A percentile compares a stretch with the other conserved stretches of the same genome.
Evolutionary conservation across 352 stramenopile species (phyloP).

Genomic region (Globisporangium solare): DNA sequence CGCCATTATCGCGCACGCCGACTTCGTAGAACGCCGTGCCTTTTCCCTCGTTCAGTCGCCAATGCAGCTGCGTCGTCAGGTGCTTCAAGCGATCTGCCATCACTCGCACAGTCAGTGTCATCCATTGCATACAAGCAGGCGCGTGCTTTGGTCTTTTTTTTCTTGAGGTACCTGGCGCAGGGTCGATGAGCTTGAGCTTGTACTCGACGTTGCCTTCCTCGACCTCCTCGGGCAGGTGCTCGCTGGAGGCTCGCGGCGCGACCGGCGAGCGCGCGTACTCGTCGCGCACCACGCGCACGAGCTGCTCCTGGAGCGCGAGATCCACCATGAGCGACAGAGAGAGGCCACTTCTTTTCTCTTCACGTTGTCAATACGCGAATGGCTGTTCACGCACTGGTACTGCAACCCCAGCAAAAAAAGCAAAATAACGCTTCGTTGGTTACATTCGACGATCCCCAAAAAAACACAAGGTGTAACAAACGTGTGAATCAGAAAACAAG

Average conservation of each 20-base stretch:
- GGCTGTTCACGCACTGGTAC: too few relatives aligned
- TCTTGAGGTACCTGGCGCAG: slow-evolving; percentile 32
- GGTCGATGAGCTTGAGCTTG: slow-evolving; percentile 85
- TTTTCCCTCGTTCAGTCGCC: slow-evolving; percentile 86
- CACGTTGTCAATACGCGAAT: too few relatives aligned
- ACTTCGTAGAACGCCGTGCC: slow-evolving; percentile 86
- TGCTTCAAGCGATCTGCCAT: slow-evolving; percentile 68
- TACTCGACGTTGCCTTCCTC: slow-evolving; percentile 91
- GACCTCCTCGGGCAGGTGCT: slow-evolving; percentile 62
- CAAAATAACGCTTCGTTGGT: too few relatives aligned
- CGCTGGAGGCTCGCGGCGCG: background rate
- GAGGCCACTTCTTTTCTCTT: too few relatives aligned
- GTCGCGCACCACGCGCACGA: slow-evolving; percentile 9
- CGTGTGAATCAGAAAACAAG: too few relatives aligned
- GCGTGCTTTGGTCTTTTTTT: too few relatives aligned
- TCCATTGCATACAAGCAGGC: background rate
- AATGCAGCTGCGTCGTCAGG: slow-evolving; percentile 89
- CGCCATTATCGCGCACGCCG: slow-evolving; percentile 82
- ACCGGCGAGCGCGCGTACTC: slow-evolving; percentile 7
- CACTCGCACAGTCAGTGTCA: background rate
- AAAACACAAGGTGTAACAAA: too few relatives aligned
- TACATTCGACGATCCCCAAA: too few relatives aligned
- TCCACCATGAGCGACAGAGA: too few relatives aligned
- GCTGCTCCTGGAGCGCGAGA: background rate
- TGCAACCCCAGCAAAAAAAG: too few relatives aligned